Evolutionary conservation across 2,329 filamentous ascomycete species (phyloP).

Genomic region (Tolypocladium sp.): DNA sequence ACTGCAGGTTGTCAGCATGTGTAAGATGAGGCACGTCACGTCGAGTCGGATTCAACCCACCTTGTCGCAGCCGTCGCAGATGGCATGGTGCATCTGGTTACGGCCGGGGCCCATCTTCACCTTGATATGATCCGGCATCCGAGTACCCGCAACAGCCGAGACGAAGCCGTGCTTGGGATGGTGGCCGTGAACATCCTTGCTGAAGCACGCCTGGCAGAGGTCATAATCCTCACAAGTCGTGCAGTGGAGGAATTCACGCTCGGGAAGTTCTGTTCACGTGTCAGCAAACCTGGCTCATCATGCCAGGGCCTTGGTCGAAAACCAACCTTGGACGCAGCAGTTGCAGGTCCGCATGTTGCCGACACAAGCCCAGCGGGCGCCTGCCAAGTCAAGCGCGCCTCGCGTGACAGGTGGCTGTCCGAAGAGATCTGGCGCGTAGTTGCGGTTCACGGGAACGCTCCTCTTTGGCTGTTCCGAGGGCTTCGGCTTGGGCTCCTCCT

Average conservation of each 20-base stretch:
- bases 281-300: not conserved
- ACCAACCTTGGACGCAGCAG: constrained; percentile 41
- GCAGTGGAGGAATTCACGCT: constrained; percentile 80
- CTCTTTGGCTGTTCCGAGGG: constrained; percentile 7
- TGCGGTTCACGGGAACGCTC: not conserved
- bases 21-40: not conserved
- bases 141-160: constrained; percentile 54
- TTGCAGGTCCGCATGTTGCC: constrained; percentile 57
- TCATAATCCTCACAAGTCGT: constrained; percentile 81
- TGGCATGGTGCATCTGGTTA: constrained; percentile 72
- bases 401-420: not conserved
- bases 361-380: constrained; percentile 10
- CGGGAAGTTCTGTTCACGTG: constrained; percentile 49
- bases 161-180: constrained; percentile 79
- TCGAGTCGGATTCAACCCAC: not conserved
- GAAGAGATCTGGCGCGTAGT: not conserved
- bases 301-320: not conserved
- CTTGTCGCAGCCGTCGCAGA: constrained; percentile 87
- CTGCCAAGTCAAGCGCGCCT: constrained; percentile 10
- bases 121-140: constrained; percentile 51
- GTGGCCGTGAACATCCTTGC: constrained; percentile 72
- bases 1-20: constrained; percentile 21
- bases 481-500: constrained; percentile 11
- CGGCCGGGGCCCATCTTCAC: constrained; percentile 70
- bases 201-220: constrained; percentile 76